A percentile compares a stretch with the other conserved stretches of the same genome.
phyloP scores from a whole-genome alignment of 176 grass and related monocot species.

The Cenchrus fungigraminus region DNA sequence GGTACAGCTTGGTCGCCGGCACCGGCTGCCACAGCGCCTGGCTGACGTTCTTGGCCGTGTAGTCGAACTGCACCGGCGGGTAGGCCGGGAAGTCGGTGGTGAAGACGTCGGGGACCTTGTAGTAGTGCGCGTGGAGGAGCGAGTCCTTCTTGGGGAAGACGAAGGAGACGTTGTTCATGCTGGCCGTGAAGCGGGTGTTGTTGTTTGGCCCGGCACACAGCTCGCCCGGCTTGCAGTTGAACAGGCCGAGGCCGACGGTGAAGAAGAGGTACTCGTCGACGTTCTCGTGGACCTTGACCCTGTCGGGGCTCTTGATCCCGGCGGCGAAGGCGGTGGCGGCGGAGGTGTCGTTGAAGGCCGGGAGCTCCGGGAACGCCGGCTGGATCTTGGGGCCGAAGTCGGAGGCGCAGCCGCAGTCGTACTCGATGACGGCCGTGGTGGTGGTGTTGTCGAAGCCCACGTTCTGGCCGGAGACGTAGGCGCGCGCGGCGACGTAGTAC shows the following conservation, averaged over 20 bases:
- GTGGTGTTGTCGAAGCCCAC: constrained; percentile 79
- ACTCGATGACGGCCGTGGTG: constrained; percentile 75
- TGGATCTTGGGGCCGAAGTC: constrained; percentile 27
- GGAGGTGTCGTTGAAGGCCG: constrained; percentile 71
- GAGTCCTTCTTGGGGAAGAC: constrained; percentile 58
- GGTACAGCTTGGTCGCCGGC: constrained; percentile 64
- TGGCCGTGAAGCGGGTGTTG: constrained; percentile 67
- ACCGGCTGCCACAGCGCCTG: constrained; percentile 56
- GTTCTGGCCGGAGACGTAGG: constrained; percentile 53
- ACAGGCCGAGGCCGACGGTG: constrained; percentile 71
- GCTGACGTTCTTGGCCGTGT: constrained; percentile 66
- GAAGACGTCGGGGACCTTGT: constrained; percentile 53
- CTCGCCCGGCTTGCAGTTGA: constrained; percentile 51
- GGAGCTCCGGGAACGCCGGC: constrained; percentile 65
- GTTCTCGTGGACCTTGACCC: constrained; percentile 55
- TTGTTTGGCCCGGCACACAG: constrained; percentile 71
- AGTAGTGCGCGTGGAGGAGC: constrained; percentile 64
- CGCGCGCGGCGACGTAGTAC: constrained; percentile 73
- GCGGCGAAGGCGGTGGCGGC: constrained; percentile 60
- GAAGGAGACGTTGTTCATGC: constrained; percentile 93
- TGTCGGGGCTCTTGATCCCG: constrained; percentile 53
- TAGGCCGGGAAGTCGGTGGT: constrained; percentile 73
- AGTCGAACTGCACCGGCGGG: constrained; percentile 72
- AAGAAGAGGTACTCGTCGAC: constrained; percentile 75
- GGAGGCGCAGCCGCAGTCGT: constrained; percentile 73